Percentiles rank a stretch among this genome's conserved stretches.
Conservation (phyloP, 2,329 filamentous ascomycete species). For the Xylariaceae sp. region DNA sequence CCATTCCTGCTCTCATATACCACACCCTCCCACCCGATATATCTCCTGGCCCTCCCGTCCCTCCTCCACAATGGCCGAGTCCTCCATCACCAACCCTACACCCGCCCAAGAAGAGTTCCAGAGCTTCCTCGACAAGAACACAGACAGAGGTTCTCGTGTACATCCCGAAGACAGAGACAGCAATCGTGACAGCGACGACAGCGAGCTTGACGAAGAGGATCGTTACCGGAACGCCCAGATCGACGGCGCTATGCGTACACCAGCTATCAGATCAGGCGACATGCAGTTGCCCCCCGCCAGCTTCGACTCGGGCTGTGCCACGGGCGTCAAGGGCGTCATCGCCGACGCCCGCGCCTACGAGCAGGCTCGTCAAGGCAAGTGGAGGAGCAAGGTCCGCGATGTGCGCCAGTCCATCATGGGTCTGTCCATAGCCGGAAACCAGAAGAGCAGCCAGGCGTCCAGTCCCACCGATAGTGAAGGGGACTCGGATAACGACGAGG, state of each 20-base stretch:
- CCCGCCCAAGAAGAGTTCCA: conserved; percentile 67
- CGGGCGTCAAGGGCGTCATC: conserved; percentile 84
- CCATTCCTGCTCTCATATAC: conserved; percentile 13
- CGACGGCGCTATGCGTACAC: conserved; percentile 64
- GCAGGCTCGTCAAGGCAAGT: conserved; percentile 58
- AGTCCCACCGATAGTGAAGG: conserved; percentile 44
- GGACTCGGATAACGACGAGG: conserved; percentile 63
- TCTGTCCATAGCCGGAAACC: conserved; percentile 38
- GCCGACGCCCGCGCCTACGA: conserved; percentile 78
- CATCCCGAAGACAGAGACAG: conserved; percentile 61
- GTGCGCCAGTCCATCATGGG: conserved; percentile 57
- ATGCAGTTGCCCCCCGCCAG: conserved; percentile 61
- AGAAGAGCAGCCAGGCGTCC: conserved; percentile 29
- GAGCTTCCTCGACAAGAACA: conserved; percentile 58
- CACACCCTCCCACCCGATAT: conserved; percentile 7
- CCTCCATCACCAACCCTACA: conserved; percentile 41
- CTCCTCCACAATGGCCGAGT: conserved; percentile 45
- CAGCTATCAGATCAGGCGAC: conserved; percentile 44
- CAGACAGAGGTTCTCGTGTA: conserved; percentile 38
- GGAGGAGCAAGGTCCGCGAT: conserved; percentile 50
- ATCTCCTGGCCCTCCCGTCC: conserved; percentile 4
- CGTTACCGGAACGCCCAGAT: conserved; percentile 52
- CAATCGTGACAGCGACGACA: conserved; percentile 41
- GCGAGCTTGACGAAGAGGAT: conserved; percentile 56
- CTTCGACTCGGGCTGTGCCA: conserved; percentile 68